Evolutionary conservation across 2,329 filamentous ascomycete species (phyloP).

Genomic region (Pseudopyricularia javanii): DNA sequence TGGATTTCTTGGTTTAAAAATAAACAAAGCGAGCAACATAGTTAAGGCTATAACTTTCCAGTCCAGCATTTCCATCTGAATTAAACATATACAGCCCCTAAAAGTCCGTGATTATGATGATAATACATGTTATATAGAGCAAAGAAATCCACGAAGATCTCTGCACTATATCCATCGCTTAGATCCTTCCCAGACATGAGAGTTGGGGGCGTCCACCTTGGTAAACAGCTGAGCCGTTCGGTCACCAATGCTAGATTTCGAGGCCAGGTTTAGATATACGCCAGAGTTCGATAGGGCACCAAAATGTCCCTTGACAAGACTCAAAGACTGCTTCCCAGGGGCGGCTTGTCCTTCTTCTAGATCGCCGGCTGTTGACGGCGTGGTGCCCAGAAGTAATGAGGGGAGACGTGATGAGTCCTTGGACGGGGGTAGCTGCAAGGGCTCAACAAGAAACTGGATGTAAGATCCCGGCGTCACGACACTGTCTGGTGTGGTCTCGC

Average conservation of each 20-base stretch:
- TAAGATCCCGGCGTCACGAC: slow-evolving; percentile 51
- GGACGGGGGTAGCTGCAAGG: slow-evolving; percentile 1
- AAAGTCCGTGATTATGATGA: not conserved
- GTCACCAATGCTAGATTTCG: slow-evolving; percentile 6
- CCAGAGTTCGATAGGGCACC: slow-evolving; percentile 51
- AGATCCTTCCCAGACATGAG: slow-evolving; percentile 13
- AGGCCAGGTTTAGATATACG: slow-evolving; percentile 30
- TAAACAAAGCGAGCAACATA: too few species aligned
- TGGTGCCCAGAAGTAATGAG: slow-evolving; percentile 6
- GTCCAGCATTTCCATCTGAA: not conserved
- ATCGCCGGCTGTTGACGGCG: slow-evolving; percentile 2
- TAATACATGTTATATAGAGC: not conserved
- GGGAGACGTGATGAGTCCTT: not conserved
- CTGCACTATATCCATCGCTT: slow-evolving; percentile 3
- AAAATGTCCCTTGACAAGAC: slow-evolving; percentile 32
- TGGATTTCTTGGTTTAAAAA: too few species aligned
- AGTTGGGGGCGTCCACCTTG: slow-evolving; percentile 35
- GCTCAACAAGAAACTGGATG: slow-evolving; percentile 50
- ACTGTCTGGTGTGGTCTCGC: slow-evolving; percentile 28
- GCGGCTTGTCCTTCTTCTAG: not conserved
- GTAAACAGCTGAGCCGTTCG: slow-evolving; percentile 12
- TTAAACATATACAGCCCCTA: not conserved
- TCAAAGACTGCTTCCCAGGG: not conserved
- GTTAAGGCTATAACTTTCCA: too few species aligned
- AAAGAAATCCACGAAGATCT: not conserved